A percentile compares a stretch with the other conserved stretches of the same genome.
phyloP scores from a whole-genome alignment of 1,139 yeast species.

The Candida neerlandica region DNA sequence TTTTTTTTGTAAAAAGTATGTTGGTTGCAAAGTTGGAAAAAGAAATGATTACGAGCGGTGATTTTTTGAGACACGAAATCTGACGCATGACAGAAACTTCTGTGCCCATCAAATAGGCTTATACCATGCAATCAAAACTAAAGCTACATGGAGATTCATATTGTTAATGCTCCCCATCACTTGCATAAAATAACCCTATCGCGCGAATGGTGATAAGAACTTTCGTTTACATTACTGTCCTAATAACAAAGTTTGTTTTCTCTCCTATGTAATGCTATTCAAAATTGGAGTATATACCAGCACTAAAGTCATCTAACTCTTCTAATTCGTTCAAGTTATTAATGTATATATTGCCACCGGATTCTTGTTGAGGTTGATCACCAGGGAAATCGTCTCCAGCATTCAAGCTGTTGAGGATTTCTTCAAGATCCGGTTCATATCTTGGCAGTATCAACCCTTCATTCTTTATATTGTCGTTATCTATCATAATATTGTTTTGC shows the following conservation, averaged over 20 bases:
- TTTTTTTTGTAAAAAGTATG: no score
- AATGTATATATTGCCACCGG: slow-evolving; percentile 45
- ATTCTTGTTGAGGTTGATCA: slow-evolving; percentile 37
- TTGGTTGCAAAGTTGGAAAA: neutral
- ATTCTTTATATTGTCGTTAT: slow-evolving; percentile 30
- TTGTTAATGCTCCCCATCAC: no score
- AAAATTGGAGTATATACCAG: slow-evolving; percentile 86
- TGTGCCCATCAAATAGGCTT: no score
- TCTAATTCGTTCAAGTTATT: slow-evolving; percentile 55
- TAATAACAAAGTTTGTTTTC: neutral
- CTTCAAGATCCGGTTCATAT: slow-evolving; percentile 30
- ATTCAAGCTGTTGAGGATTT: slow-evolving; percentile 18
- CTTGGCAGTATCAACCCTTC: slow-evolving; percentile 8
- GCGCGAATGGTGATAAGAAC: neutral
- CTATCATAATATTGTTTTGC: slow-evolving; percentile 61
- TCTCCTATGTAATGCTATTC: slow-evolving; percentile 30
- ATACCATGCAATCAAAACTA: no score
- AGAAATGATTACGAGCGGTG: neutral
- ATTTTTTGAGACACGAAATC: no score
- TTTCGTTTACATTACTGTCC: neutral
- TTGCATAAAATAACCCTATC: no score
- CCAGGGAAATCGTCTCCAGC: slow-evolving; percentile 16
- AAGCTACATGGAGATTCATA: no score
- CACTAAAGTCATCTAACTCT: slow-evolving; percentile 84
- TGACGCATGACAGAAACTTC: no score